Evolutionary conservation across 345 rosid species (phyloP), one percentile per base, ranked within the genome.

Genomic region (Turritis glabra): DNA sequence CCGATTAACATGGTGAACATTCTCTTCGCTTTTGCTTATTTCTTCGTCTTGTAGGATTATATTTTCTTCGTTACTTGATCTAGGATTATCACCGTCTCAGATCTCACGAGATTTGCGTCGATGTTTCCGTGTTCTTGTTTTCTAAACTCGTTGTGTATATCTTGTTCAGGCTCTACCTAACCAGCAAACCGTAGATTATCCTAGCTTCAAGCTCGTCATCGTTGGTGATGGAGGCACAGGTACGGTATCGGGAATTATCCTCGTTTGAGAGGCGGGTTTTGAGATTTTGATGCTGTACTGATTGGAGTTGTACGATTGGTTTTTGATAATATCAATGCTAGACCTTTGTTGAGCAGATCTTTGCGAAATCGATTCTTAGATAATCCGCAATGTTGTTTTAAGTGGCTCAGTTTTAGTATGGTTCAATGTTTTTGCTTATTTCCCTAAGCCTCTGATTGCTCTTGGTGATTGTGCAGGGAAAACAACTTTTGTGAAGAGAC

Each of bases 181-280:
- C 57, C 97, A 82, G 75, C 86, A 77, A 67, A 84, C 87, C 33
- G 93, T 92, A 1, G 82, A 83, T 71, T 80, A 90, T 64, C 97
- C 96, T 35, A 84, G 84, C 81, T 94, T 92, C 89, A 94, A 94
- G 87, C 97, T 94, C 29, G 93, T 94, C 25, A 82, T 92, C 56
- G 99, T 94, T 10, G 99, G 99, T 14, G 97, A 94, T 58, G 89
- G 89, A 8, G 98, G 97, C 50, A 94, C 98, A 27, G 97, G 98
- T 94, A 83, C 22, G 92, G 93, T 94, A 15, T 15, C 47, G 8
- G 8, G 1, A 43, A 5, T 2, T 5, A 43, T 43, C 15, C 47
- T 38, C 3, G 47, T 43, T 43, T 15, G 18, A 44, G 51, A 26
- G 27, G 21, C 23, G 26, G 38, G 26, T 47, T 47, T 60, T 71